Percentiles rank a stretch among this genome's conserved stretches.
Evolutionary conservation across 257 asterid species (phyloP).

Genomic region (Gynochthodes officinalis): DNA sequence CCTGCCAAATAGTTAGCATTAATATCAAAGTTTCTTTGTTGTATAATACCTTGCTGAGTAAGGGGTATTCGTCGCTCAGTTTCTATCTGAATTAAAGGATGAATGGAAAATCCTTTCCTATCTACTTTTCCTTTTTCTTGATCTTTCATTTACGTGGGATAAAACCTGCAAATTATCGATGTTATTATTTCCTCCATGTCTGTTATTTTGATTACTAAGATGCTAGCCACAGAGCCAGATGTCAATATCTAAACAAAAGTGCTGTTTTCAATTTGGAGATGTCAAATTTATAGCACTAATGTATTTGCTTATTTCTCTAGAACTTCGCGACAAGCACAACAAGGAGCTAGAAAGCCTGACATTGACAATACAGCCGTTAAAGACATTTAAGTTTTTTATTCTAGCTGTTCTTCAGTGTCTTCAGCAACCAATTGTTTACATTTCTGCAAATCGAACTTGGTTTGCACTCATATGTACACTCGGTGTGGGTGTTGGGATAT

Average conservation of each 20-base stretch:
- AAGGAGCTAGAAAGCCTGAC: slow-evolving; percentile 55
- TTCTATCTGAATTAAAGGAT: neutral
- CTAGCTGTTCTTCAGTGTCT: slow-evolving; percentile 44
- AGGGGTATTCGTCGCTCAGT: too few species aligned
- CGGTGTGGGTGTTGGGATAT: slow-evolving; percentile 36
- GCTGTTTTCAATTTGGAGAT: slow-evolving; percentile 3
- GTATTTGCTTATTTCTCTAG: slow-evolving; percentile 25
- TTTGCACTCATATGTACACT: slow-evolving; percentile 36
- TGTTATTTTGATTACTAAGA: neutral
- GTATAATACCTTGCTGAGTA: neutral
- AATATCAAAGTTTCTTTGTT: neutral
- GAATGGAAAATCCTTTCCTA: neutral
- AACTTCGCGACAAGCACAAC: slow-evolving; percentile 49
- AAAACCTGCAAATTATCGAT: neutral
- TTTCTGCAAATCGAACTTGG: slow-evolving; percentile 50
- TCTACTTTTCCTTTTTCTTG: neutral
- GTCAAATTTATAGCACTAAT: neutral
- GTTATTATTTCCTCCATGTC: neutral
- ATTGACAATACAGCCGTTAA: slow-evolving; percentile 56
- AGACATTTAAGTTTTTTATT: slow-evolving; percentile 54
- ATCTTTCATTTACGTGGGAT: neutral
- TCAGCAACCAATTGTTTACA: slow-evolving; percentile 36
- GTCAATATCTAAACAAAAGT: neutral
- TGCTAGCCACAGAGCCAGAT: neutral
- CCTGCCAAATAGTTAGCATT: neutral